A percentile compares a stretch with the other conserved stretches of the same genome.
These are phyloP conservation scores for Jacaranda mimosifolia DNA, from an alignment of 257 asterid genomes.

Conservation along the genomic window DNA sequence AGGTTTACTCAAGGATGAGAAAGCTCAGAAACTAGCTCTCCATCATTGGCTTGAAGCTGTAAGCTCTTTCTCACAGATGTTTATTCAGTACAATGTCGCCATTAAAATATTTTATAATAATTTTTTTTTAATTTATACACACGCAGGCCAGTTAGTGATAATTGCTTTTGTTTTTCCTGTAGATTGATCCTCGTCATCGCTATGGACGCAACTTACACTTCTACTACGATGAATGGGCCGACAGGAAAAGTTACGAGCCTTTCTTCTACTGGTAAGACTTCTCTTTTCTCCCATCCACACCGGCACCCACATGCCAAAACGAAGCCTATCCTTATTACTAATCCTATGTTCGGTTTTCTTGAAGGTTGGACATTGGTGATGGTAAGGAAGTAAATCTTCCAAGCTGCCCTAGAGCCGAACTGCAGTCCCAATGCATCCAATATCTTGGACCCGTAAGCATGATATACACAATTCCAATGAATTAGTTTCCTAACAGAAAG, in stretches of 20 bases:
- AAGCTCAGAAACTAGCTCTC: slow-evolving; percentile 77
- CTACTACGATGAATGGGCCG: slow-evolving; percentile 70
- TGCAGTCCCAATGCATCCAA: slow-evolving; percentile 68
- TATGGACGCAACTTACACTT: slow-evolving; percentile 80
- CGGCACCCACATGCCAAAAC: not conserved
- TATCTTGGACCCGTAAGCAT: slow-evolving; percentile 77
- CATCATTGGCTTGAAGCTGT: slow-evolving; percentile 93
- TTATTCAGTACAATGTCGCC: not conserved
- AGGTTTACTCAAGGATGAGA: slow-evolving; percentile 73
- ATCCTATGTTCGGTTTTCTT: slow-evolving; percentile 15
- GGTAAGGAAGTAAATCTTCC: slow-evolving; percentile 70
- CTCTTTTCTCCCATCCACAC: not conserved
- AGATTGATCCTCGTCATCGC: slow-evolving; percentile 90
- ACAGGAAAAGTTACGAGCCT: slow-evolving; percentile 67
- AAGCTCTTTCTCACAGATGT: slow-evolving; percentile 32
- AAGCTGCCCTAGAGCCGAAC: slow-evolving; percentile 54
- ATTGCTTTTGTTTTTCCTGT: not conserved
- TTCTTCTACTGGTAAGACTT: slow-evolving; percentile 74
- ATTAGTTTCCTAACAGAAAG: not conserved
- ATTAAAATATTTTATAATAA: not conserved
- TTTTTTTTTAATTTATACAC: too few species aligned
- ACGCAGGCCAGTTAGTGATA: not conserved
- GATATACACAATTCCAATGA: not conserved
- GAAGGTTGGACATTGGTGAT: slow-evolving; percentile 80
- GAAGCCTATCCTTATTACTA: not conserved